These are phyloP conservation scores for Rubia yunnanensis DNA, from an alignment of 257 asterid species.

Conservation along the genomic window DNA sequence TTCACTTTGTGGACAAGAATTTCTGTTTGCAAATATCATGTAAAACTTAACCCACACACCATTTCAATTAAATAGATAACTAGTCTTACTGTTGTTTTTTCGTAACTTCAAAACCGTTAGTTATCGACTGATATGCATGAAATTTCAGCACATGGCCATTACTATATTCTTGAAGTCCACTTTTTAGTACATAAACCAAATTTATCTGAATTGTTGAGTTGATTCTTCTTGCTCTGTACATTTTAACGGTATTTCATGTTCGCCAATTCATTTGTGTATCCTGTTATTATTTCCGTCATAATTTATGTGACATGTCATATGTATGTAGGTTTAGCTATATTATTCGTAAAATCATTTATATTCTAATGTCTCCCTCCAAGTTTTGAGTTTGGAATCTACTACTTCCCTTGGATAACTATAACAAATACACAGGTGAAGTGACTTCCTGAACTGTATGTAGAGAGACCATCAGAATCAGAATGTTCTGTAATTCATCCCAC, in stretches of 20 bases:
- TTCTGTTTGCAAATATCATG: not conserved
- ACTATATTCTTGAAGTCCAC: not conserved
- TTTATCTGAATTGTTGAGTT: not conserved
- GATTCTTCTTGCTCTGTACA: not conserved
- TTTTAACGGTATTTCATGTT: not conserved
- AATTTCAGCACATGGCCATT: not conserved
- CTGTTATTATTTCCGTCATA: too few relatives aligned
- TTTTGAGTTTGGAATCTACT: too few relatives aligned
- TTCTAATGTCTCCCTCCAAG: too few relatives aligned
- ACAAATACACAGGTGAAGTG: too few relatives aligned
- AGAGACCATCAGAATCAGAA: too few relatives aligned
- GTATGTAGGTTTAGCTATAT: too few relatives aligned
- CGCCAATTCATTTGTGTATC: too few relatives aligned
- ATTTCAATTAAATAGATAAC: not conserved
- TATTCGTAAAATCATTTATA: too few relatives aligned
- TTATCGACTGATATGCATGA: not conserved
- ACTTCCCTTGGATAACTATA: too few relatives aligned
- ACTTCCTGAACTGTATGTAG: too few relatives aligned
- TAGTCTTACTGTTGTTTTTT: not conserved
- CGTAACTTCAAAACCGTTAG: not conserved
- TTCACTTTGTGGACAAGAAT: not conserved
- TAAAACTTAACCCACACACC: not conserved
- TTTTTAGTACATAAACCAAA: not conserved
- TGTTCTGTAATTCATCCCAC: too few relatives aligned
- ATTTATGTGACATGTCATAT: too few relatives aligned